Conservation (phyloP, 2,329 filamentous ascomycete species). For the Aureobasidium lini region DNA sequence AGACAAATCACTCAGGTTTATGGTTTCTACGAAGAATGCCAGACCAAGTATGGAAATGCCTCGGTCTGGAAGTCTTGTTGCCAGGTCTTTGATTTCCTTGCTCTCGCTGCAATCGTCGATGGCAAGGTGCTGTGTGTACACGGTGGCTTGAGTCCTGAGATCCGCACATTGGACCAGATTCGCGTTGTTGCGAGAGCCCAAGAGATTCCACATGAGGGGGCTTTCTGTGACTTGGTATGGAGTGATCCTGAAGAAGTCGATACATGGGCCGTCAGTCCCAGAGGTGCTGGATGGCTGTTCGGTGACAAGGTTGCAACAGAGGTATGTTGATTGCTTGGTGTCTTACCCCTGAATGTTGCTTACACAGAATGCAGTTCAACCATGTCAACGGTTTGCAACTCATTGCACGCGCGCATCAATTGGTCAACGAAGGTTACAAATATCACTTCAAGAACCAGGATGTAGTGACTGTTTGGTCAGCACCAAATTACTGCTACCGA, state of each 20-base stretch:
- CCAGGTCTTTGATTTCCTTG: conserved; percentile 97
- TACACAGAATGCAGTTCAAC: conserved; percentile 48
- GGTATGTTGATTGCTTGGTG: conserved; percentile 24
- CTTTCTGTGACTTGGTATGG: conserved; percentile 97
- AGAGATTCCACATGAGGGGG: conserved; percentile 95
- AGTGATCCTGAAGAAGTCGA: conserved; percentile 93
- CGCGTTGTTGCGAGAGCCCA: conserved; percentile 91
- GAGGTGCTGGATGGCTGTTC: conserved; percentile 61
- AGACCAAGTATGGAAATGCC: conserved; percentile 97
- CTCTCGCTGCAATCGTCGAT: conserved; percentile 93
- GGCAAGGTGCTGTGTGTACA: conserved; percentile 99
- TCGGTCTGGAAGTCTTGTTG: conserved; percentile 99
- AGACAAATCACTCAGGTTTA: conserved; percentile 99
- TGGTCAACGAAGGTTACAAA: conserved; percentile 74
- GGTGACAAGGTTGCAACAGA: conserved; percentile 66
- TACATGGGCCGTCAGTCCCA: conserved; percentile 59
- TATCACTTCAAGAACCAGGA: conserved; percentile 95
- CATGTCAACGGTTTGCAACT: conserved; percentile 66
- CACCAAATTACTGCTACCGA: conserved; percentile 93
- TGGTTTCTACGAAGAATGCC: conserved; percentile 98
- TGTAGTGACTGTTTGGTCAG: conserved; percentile 81
- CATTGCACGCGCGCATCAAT: conserved; percentile 65
- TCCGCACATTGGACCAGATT: conserved; percentile 93
- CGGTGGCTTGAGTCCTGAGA: conserved; percentile 91
- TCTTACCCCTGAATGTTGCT: conserved; percentile 10